Percentiles rank a stretch among this genome's conserved stretches.
Conservation (phyloP, 306 rosid genomes). For the Hippophae tibetana region DNA sequence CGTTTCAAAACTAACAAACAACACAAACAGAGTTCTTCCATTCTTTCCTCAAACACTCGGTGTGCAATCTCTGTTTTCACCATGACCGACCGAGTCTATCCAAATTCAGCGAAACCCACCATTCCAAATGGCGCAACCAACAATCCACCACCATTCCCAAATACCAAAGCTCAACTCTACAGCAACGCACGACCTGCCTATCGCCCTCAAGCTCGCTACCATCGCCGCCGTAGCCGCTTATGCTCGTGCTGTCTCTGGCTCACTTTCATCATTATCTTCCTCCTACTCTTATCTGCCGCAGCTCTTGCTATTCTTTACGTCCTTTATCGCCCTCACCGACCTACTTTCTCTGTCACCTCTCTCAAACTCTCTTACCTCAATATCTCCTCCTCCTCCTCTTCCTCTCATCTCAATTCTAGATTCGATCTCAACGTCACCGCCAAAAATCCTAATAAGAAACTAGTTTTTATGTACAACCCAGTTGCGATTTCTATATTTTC, state of each 20-base stretch:
- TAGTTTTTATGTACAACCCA: slow-evolving; percentile 31
- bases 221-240: slow-evolving; percentile 41
- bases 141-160: slow-evolving; percentile 27
- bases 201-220: slow-evolving; percentile 48
- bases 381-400: slow-evolving; percentile 22
- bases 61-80: neutral
- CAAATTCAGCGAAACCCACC: slow-evolving; percentile 37
- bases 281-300: slow-evolving; percentile 40
- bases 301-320: slow-evolving; percentile 45
- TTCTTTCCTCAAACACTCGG: no score
- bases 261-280: slow-evolving; percentile 32
- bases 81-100: slow-evolving; percentile 71
- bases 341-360: slow-evolving; percentile 28
- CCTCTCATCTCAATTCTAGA: slow-evolving; percentile 27
- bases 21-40: no score
- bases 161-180: slow-evolving; percentile 56
- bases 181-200: slow-evolving; percentile 64
- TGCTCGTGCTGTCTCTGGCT: slow-evolving; percentile 56
- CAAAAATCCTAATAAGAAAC: slow-evolving; percentile 45
- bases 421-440: slow-evolving; percentile 38
- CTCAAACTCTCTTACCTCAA: slow-evolving; percentile 31
- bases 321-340: slow-evolving; percentile 54
- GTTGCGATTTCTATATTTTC: slow-evolving; percentile 22
- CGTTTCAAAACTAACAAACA: neutral
- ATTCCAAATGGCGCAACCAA: slow-evolving; percentile 9